These are phyloP conservation scores for Colletotrichum euphorbiae DNA, from an alignment of 2,329 filamentous ascomycete species.

Conservation along the genomic window DNA sequence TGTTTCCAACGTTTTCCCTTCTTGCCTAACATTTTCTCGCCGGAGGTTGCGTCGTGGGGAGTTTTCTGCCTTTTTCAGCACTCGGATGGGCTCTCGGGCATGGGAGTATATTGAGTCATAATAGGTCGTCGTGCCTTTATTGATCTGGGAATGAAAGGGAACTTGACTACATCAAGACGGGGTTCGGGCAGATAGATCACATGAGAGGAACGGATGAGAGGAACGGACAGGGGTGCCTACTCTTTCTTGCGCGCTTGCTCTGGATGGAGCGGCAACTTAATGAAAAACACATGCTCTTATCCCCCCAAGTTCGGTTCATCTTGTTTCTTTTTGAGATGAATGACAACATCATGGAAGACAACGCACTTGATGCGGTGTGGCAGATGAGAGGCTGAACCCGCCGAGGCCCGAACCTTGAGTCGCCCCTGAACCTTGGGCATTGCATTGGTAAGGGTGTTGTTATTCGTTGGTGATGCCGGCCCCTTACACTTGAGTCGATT, in stretches of 20 bases:
- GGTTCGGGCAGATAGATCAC: constrained; percentile 29
- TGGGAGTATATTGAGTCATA: constrained; percentile 13
- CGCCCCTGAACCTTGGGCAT: background rate
- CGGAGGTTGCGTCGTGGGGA: constrained; percentile 31
- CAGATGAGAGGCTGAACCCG: background rate
- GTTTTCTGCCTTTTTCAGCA: constrained; percentile 21
- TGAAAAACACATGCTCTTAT: constrained; percentile 29
- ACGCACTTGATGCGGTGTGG: background rate
- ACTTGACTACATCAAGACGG: constrained; percentile 34
- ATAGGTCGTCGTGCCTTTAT: constrained; percentile 22
- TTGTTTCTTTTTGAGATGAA: background rate
- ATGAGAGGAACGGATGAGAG: constrained; percentile 26
- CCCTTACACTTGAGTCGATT: too few relatives aligned
- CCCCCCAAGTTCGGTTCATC: constrained; percentile 18
- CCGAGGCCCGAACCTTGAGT: background rate
- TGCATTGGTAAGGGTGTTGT: constrained; percentile 9
- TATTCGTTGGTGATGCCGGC: too few relatives aligned
- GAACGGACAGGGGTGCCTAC: constrained; percentile 15
- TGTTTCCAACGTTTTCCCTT: constrained; percentile 8
- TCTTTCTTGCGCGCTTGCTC: constrained; percentile 27
- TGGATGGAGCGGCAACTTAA: constrained; percentile 26
- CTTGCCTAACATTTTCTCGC: constrained; percentile 6
- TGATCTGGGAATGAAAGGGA: constrained; percentile 26
- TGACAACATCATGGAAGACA: background rate
- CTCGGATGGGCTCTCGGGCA: constrained; percentile 4